These are phyloP conservation scores for Pochonia chlamydosporia DNA, from an alignment of 2,329 filamentous ascomycete species.

Conservation along the genomic window DNA sequence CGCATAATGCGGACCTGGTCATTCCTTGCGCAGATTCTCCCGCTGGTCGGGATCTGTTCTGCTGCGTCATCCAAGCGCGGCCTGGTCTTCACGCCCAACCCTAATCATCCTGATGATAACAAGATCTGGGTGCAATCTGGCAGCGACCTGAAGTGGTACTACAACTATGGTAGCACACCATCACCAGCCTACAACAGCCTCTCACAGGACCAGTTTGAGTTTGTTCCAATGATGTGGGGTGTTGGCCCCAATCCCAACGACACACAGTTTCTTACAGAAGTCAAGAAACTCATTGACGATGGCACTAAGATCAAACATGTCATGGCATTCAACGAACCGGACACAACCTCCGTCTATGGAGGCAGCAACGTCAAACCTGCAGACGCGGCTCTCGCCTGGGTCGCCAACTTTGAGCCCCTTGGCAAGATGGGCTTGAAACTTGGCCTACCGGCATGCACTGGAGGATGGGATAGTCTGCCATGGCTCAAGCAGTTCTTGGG, in stretches of 20 bases:
- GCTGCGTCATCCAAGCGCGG: conserved; percentile 56
- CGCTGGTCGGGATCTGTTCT: conserved; percentile 16
- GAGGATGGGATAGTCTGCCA: conserved; percentile 49
- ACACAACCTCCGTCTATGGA: conserved; percentile 48
- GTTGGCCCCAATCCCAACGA: conserved; percentile 40
- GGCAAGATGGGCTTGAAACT: conserved; percentile 57
- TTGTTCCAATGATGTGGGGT: conserved; percentile 79
- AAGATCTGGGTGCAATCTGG: conserved; percentile 52
- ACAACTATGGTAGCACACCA: conserved; percentile 64
- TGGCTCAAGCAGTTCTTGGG: conserved; percentile 65
- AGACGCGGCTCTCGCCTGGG: conserved; percentile 63
- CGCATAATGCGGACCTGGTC: conserved; percentile 1
- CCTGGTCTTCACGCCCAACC: conserved; percentile 60
- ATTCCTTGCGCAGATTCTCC: conserved; percentile 10
- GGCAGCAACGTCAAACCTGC: conserved; percentile 57
- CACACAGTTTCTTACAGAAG: conserved; percentile 54
- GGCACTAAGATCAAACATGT: conserved; percentile 59
- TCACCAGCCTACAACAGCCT: conserved; percentile 43
- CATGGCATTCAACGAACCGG: conserved; percentile 76
- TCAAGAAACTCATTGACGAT: conserved; percentile 46
- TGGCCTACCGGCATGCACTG: conserved; percentile 66
- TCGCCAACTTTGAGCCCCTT: conserved; percentile 65
- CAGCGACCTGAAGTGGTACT: conserved; percentile 73
- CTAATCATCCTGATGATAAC: conserved; percentile 54
- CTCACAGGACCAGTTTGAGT: conserved; percentile 56